These are phyloP conservation scores for Pelargonium myrrhifolium DNA, from an alignment of 441 rosid genomes.

Conservation along the genomic window DNA sequence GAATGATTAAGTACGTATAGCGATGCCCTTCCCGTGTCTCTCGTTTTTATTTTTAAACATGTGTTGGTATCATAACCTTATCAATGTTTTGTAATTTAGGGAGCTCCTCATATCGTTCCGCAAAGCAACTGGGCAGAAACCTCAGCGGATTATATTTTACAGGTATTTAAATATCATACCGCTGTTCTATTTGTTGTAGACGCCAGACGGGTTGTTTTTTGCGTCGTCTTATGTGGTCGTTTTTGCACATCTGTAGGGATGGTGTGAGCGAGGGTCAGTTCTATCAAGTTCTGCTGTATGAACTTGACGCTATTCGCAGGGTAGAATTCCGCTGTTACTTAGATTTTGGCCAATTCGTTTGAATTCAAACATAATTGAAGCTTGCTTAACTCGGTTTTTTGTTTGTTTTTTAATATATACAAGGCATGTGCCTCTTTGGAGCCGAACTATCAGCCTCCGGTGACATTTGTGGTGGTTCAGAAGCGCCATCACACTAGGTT, in stretches of 20 bases:
- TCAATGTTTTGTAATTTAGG: conserved; percentile 32
- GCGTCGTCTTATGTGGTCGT: neutral
- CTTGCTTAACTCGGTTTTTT: conserved; percentile 9
- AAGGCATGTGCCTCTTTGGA: conserved; percentile 98
- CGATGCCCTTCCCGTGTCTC: neutral
- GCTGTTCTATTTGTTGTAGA: neutral
- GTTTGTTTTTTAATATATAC: conserved; percentile 28
- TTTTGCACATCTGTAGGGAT: conserved; percentile 41
- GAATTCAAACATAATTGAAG: neutral
- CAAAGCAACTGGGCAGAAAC: conserved; percentile 96
- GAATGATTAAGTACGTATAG: conserved; percentile 72
- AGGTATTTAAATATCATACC: conserved; percentile 32
- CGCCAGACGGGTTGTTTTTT: neutral
- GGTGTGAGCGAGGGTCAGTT: conserved; percentile 98
- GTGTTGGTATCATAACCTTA: neutral
- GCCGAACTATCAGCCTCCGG: conserved; percentile 88
- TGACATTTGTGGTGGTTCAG: conserved; percentile 88
- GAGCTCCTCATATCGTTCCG: conserved; percentile 85
- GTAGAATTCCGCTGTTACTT: conserved; percentile 27
- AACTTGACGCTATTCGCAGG: conserved; percentile 89
- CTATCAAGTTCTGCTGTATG: conserved; percentile 22
- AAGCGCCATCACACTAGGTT: conserved; percentile 87
- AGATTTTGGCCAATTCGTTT: conserved; percentile 40
- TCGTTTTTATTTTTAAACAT: neutral
- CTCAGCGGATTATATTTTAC: conserved; percentile 83